A percentile compares a stretch with the other conserved stretches of the same genome.
Evolutionary conservation across 345 rosid genomes (phyloP).

Genomic region (Populus deltoides): DNA sequence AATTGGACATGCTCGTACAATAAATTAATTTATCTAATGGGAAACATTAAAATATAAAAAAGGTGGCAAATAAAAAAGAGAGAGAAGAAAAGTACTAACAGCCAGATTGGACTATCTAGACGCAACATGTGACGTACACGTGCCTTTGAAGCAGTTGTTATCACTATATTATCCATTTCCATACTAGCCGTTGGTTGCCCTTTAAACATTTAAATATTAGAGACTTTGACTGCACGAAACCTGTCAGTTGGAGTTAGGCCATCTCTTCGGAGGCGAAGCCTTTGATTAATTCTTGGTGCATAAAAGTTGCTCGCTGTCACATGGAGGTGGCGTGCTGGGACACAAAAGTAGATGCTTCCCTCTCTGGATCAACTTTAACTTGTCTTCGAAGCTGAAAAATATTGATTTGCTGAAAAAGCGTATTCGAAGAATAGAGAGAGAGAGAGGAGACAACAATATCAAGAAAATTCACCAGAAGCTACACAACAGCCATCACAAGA

Average conservation of each 20-base stretch:
- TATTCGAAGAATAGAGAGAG: not conserved
- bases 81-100: not conserved
- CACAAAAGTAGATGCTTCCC: not conserved
- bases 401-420: not conserved
- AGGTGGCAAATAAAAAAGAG: rapidly evolving
- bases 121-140: not conserved
- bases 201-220: not conserved
- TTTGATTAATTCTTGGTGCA: not conserved
- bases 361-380: not conserved
- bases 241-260: not conserved
- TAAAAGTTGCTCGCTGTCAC: not conserved
- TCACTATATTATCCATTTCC: not conserved
- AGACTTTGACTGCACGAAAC: conserved; percentile 4
- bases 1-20: not conserved
- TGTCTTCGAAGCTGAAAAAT: not conserved
- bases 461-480: not conserved
- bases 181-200: not conserved
- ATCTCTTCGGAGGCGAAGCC: not conserved
- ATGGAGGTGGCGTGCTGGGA: conserved; percentile 12
- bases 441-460: not conserved
- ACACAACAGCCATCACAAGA: not conserved
- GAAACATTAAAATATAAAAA: not conserved
- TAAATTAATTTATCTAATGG: no score
- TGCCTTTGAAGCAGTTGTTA: not conserved
- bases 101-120: not conserved